Conservation (phyloP, 2,329 filamentous ascomycete species). For the Simplicillium aogashimaense region DNA sequence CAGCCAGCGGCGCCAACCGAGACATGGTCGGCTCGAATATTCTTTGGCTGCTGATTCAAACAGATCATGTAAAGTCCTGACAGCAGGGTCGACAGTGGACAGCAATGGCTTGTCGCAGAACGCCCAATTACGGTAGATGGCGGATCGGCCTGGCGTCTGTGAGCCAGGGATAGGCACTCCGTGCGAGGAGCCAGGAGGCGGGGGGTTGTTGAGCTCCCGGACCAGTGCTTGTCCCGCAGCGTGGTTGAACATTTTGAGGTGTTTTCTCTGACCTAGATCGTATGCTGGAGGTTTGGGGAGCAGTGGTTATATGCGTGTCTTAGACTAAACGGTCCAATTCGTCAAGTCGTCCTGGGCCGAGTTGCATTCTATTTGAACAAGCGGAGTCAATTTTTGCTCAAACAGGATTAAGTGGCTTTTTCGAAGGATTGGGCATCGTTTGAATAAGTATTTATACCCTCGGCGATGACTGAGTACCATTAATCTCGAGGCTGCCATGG, state of each 20-base stretch:
- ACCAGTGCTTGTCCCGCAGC: conserved; percentile 20
- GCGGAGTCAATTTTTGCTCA: too few relatives aligned
- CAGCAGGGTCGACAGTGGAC: conserved; percentile 54
- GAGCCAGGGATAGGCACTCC: conserved; percentile 69
- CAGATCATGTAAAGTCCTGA: conserved; percentile 61
- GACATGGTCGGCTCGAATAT: conserved; percentile 53
- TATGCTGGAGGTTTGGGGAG: too few relatives aligned
- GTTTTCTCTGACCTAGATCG: too few relatives aligned
- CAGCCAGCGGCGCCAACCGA: conserved; percentile 70
- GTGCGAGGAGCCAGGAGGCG: conserved; percentile 68
- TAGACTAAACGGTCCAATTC: too few relatives aligned
- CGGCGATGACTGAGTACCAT: too few relatives aligned
- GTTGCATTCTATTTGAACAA: too few relatives aligned
- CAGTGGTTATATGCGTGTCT: too few relatives aligned
- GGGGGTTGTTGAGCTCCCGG: conserved; percentile 44
- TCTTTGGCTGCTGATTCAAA: conserved; percentile 57
- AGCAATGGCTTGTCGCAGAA: conserved; percentile 61
- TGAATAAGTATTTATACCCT: too few relatives aligned
- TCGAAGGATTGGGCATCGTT: too few relatives aligned
- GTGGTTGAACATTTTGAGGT: conserved; percentile 16
- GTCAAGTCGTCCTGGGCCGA: too few relatives aligned
- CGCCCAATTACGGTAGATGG: conserved; percentile 76
- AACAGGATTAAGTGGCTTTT: too few relatives aligned
- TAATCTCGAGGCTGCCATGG: too few relatives aligned
- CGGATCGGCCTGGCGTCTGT: conserved; percentile 59